Conservation (phyloP, 495 filamentous ascomycete species). For the Aspergillus olivimuriae region DNA sequence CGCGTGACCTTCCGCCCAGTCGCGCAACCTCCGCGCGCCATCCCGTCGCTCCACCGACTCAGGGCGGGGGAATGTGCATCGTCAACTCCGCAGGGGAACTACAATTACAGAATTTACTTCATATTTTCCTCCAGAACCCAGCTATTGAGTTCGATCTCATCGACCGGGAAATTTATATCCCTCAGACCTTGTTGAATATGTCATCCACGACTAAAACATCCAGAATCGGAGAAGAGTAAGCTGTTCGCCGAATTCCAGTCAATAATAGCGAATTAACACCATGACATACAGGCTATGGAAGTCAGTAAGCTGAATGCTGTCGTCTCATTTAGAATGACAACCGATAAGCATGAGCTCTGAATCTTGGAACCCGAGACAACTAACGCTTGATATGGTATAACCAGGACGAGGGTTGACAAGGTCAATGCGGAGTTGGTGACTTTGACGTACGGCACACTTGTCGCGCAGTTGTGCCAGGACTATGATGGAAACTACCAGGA, state of each 20-base stretch:
- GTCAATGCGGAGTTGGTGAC: constrained; percentile 92
- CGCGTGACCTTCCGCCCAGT: constrained; percentile 9
- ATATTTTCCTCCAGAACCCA: no score
- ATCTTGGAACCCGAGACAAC: no score
- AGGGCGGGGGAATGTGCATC: constrained; percentile 14
- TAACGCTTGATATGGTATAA: background rate
- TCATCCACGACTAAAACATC: constrained; percentile 80
- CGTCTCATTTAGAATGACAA: background rate
- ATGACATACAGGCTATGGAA: constrained; percentile 78
- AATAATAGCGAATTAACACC: constrained; percentile 21
- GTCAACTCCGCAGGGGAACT: no score
- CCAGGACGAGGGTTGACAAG: constrained; percentile 60
- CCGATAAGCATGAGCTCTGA: no score
- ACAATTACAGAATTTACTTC: no score
- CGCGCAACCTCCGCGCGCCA: constrained; percentile 13
- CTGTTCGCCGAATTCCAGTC: constrained; percentile 13
- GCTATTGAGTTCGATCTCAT: no score
- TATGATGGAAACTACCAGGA: constrained; percentile 88
- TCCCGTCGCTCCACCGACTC: constrained; percentile 12
- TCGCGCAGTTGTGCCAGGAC: constrained; percentile 93
- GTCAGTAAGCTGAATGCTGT: constrained; percentile 51
- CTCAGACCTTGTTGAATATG: background rate
- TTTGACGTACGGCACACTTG: constrained; percentile 95
- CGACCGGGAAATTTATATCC: background rate
- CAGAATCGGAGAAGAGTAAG: constrained; percentile 96